Base-by-base conservation (phyloP, 2,329 filamentous ascomycete species). In the Didymosphaeria variabile region DNA sequence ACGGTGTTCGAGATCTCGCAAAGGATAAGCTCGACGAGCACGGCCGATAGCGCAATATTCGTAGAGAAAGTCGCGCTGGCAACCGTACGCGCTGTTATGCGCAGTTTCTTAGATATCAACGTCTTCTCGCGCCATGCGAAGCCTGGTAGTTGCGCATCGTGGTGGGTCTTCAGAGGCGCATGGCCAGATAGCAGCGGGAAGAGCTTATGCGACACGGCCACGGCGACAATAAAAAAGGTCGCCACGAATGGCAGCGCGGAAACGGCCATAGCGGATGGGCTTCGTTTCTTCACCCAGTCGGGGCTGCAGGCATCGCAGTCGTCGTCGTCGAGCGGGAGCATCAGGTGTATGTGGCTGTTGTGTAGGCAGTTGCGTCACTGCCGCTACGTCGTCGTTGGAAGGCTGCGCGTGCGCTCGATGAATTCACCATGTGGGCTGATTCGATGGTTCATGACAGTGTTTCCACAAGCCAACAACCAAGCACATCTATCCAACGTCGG, bases 1-100 rank as follows among this genome's bases (percentile, higher is more conserved):
- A 92, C 84, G 5, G 90, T 84, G 71, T 92, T 91, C 29, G 91
- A 88, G 46, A 97, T 92, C 78, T 97, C 93, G 69, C 91, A 93
- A 9, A 97, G 84, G 49, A 97, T 91, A 67, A 97, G 80, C 78
- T 94, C 90, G 2, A 89, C 92, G 49, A 97, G 82, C 1, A 94
- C 91, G 40, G 90, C 86, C 6, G 92, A 90, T 9, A 96, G 84
- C 1, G 88, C 92, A 38, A 95, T 87, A 10, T 91, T 96, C 0
- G 88, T 85, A 7, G 91, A 89, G 77, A 96, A 96, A 1, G 91
- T 88, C 59, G 85, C 79, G 15, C 88, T 89, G 1, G 88, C 81
- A 10, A 85, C 62, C n/a, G 72, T 74, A 47, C 77, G 76, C 38
- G 76, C 72, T 12, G 62, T 68, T 13, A 73, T 60, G 34, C 67